A percentile compares a stretch with the other conserved stretches of the same genome.
Conservation (phyloP, 2,329 filamentous ascomycete species). For the Penicillium sp. region DNA sequence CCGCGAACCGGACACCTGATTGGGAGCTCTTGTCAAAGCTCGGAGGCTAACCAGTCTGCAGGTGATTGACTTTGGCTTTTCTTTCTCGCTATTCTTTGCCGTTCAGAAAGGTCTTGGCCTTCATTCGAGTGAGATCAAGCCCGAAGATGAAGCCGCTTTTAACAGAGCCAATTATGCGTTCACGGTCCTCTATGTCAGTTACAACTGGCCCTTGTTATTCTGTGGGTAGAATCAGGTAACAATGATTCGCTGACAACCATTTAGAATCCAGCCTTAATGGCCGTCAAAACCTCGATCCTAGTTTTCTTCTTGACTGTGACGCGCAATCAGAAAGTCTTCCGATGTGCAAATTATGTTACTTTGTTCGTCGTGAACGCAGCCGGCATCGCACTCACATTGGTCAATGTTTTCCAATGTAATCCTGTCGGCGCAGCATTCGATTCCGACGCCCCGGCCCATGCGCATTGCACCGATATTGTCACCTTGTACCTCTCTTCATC, state of each 20-base stretch:
- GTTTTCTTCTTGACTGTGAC: slow-evolving; percentile 85
- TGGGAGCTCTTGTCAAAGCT: slow-evolving; percentile 2
- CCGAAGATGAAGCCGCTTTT: slow-evolving; percentile 31
- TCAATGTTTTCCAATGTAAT: slow-evolving; percentile 83
- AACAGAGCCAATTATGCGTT: slow-evolving; percentile 58
- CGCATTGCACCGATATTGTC: slow-evolving; percentile 60
- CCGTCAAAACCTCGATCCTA: slow-evolving; percentile 87
- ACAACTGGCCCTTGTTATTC: neutral
- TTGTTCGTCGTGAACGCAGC: slow-evolving; percentile 75
- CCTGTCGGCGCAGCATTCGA: slow-evolving; percentile 71
- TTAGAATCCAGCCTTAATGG: slow-evolving; percentile 87
- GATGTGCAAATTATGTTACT: slow-evolving; percentile 77
- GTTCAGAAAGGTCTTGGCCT: slow-evolving; percentile 46
- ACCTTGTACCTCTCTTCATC: slow-evolving; percentile 71
- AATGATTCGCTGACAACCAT: neutral
- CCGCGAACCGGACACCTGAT: neutral
- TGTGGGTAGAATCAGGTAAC: neutral
- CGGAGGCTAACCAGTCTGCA: slow-evolving; percentile 15
- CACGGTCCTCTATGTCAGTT: slow-evolving; percentile 58
- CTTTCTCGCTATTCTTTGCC: slow-evolving; percentile 47
- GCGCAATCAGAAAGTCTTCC: slow-evolving; percentile 73
- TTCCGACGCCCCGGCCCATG: slow-evolving; percentile 45
- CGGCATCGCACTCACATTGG: slow-evolving; percentile 74
- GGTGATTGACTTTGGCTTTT: slow-evolving; percentile 49
- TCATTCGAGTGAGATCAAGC: slow-evolving; percentile 40